These are phyloP conservation scores for Amphicarpaea edgeworthii DNA, from an alignment of 306 rosid genomes.

Conservation along the genomic window DNA sequence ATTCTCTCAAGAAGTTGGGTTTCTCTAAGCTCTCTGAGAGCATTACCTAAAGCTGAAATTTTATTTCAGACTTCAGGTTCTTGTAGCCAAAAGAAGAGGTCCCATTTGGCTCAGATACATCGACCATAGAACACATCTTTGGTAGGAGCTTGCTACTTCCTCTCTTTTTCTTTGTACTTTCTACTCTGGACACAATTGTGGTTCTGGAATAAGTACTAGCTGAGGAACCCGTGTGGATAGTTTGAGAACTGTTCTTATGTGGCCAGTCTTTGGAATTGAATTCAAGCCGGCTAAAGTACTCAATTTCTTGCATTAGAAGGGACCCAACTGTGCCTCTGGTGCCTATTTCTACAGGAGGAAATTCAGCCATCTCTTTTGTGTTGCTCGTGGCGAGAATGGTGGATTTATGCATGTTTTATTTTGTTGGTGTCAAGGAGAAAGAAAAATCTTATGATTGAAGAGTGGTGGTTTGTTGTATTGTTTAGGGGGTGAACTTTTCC, in stretches of 20 bases:
- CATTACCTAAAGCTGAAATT: slow-evolving; percentile 59
- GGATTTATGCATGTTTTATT: slow-evolving; percentile 46
- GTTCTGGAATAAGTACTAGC: slow-evolving; percentile 43
- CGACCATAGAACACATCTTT: slow-evolving; percentile 61
- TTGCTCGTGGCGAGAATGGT: slow-evolving; percentile 34
- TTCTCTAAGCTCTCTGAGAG: slow-evolving; percentile 85
- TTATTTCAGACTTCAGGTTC: slow-evolving; percentile 59
- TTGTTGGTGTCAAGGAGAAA: slow-evolving; percentile 47
- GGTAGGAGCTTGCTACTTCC: slow-evolving; percentile 54
- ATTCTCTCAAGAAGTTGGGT: slow-evolving; percentile 75
- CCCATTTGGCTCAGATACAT: slow-evolving; percentile 52
- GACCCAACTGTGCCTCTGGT: slow-evolving; percentile 66
- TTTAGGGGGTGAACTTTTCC: slow-evolving; percentile 38
- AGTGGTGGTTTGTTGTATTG: slow-evolving; percentile 44
- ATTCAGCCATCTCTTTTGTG: slow-evolving; percentile 47
- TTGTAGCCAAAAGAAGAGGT: slow-evolving; percentile 53
- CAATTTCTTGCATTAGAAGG: slow-evolving; percentile 60
- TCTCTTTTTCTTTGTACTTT: slow-evolving; percentile 55
- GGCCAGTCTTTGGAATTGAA: slow-evolving; percentile 33
- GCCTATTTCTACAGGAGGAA: slow-evolving; percentile 56
- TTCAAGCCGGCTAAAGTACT: slow-evolving; percentile 54
- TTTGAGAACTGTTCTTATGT: slow-evolving; percentile 45
- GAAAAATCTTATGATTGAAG: slow-evolving; percentile 48
- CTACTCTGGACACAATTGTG: slow-evolving; percentile 35
- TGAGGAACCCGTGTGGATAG: slow-evolving; percentile 41